Percentiles rank a stretch among this genome's conserved stretches.
phyloP scores from a whole-genome alignment of 345 rosid species.

The Microthlaspi erraticum region DNA sequence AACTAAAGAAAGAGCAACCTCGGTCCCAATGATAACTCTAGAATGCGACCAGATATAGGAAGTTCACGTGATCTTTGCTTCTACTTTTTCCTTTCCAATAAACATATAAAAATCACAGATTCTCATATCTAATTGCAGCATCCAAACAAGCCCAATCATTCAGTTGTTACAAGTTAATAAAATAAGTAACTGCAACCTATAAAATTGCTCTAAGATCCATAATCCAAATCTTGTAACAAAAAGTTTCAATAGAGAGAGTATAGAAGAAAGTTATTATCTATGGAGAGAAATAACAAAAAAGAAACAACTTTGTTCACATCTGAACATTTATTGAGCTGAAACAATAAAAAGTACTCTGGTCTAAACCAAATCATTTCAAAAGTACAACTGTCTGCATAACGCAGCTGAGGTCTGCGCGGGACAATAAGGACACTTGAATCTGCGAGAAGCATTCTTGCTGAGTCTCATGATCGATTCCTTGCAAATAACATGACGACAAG shows the following conservation, averaged over 20 bases:
- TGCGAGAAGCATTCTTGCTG: conserved; percentile 50
- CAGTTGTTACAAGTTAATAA: neutral
- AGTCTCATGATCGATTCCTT: conserved; percentile 62
- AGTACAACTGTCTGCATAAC: conserved; percentile 54
- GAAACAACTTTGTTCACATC: neutral
- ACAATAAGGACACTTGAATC: conserved; percentile 72
- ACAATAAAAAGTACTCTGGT: conserved; percentile 5
- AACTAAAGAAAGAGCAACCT: neutral
- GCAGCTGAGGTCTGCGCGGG: conserved; percentile 52
- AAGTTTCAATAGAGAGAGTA: neutral
- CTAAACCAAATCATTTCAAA: conserved; percentile 38
- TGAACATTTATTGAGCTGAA: conserved; percentile 11
- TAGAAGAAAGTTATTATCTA: no score
- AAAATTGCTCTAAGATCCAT: conserved; percentile 9
- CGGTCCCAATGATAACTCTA: neutral
- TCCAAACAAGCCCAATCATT: conserved; percentile 11
- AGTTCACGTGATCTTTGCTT: conserved; percentile 28
- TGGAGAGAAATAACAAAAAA: neutral
- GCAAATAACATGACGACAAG: conserved; percentile 74
- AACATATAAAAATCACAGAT: neutral
- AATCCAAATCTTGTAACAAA: neutral
- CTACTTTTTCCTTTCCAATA: neutral
- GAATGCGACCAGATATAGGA: conserved; percentile 25
- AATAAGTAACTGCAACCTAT: neutral
- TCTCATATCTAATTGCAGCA: conserved; percentile 2